These are phyloP conservation scores for Penicillium verrucosum DNA, from an alignment of 2,329 filamentous ascomycete genomes.

Conservation along the genomic window DNA sequence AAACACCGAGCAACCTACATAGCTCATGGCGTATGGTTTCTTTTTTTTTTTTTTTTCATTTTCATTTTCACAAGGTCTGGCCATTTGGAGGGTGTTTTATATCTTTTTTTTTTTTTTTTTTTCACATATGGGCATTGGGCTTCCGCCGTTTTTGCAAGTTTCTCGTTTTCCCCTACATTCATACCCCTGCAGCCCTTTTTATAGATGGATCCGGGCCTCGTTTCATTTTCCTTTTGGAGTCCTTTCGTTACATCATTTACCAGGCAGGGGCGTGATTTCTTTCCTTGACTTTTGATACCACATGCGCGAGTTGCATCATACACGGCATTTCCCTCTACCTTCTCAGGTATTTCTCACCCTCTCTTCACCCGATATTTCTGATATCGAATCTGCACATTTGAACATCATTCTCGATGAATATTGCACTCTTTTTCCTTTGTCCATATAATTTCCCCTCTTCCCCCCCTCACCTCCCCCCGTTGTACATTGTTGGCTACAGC, in stretches of 20 bases:
- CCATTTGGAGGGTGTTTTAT: slow-evolving; percentile 13
- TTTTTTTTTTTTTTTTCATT: slow-evolving; percentile 21
- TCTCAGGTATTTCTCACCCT: slow-evolving; percentile 3
- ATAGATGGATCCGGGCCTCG: slow-evolving; percentile 38
- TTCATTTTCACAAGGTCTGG: slow-evolving; percentile 23
- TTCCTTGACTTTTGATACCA: slow-evolving; percentile 31
- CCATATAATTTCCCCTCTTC: slow-evolving; percentile 10
- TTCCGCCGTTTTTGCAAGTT: slow-evolving; percentile 19
- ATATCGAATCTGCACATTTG: slow-evolving; percentile 6
- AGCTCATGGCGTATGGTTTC: slow-evolving; percentile 33
- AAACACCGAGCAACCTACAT: slow-evolving; percentile 13
- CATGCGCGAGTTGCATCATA: slow-evolving; percentile 33
- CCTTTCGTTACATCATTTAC: slow-evolving; percentile 20
- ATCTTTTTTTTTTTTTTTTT: slow-evolving; percentile 11
- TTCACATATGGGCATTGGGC: slow-evolving; percentile 23
- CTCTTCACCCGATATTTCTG: slow-evolving; percentile 8
- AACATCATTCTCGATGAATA: slow-evolving; percentile 18
- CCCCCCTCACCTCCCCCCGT: slow-evolving; percentile 3
- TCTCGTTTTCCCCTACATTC: slow-evolving; percentile 27
- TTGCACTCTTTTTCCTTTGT: slow-evolving; percentile 24
- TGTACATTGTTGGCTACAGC: slow-evolving; percentile 28
- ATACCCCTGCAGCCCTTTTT: slow-evolving; percentile 40
- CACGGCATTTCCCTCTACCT: slow-evolving; percentile 22
- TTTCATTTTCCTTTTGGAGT: slow-evolving; percentile 30
- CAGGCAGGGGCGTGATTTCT: slow-evolving; percentile 14